Base-by-base conservation (phyloP, 768 basidiomycete genomes). In the Russula sp. region DNA sequence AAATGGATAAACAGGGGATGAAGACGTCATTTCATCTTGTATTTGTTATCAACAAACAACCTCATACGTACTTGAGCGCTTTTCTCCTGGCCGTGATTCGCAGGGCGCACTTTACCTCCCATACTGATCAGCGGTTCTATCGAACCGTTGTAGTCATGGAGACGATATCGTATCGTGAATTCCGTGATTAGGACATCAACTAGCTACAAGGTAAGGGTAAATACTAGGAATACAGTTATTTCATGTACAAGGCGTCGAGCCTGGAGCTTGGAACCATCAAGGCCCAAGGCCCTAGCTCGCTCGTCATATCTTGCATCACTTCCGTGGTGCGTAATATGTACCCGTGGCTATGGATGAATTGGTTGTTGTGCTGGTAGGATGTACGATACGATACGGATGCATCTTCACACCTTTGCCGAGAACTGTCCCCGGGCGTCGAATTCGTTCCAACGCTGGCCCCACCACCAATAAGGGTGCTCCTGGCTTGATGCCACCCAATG, bases 371-470 rank as follows among this genome's bases (percentile, higher is more conserved):
- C 44, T 44, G 18, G 58, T n/a, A 11, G 58, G 32, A 22, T 34
- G 63, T 16, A 75, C 71, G 39, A 84, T 73, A 65, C 80, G 79
- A 71, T 86, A 88, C 2, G 86, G 85, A 64, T 83, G 80, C 8
- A 87, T 66, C 22, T 82, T 77, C 9, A 79, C 76, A 42, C 81
- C 81, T 63, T 77, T 77, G 14, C 76, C 73, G 32, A 83, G 64
- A 18, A 71, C 77, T 9, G 74, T 70, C 39, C 75, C 71, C 1
- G 78, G 74, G 11, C 77, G 73, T 57, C 84, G 81, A 52, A 85
- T 72, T 20, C 74, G 72, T 48, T 78, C 73, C 16, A 84, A 68
- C 0, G 80, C 78, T 1, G 76, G 74, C 1, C 84, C 85, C 14
- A 84, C 76, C 56, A 84, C 71, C 39, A 87, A 75, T 27, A 83